Evolutionary conservation across 1,139 yeast species (phyloP).

Genomic region (Candida labiduridarum): DNA sequence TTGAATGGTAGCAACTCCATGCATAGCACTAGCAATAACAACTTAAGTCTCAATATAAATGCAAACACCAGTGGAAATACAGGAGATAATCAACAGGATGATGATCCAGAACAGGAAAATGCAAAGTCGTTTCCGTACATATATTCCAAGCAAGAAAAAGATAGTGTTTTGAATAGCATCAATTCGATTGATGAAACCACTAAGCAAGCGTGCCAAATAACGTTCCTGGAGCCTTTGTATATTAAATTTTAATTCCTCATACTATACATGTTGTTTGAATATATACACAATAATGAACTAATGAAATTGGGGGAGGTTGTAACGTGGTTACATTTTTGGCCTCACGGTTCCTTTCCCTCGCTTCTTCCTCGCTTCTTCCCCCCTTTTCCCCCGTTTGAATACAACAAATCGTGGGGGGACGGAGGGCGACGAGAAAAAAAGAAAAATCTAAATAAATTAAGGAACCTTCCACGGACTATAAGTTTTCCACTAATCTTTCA

Average conservation of each 20-base stretch:
- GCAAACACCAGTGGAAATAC: constrained; percentile 6
- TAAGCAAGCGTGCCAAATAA: constrained; percentile 26
- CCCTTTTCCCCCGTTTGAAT: too few species aligned
- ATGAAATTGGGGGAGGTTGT: too few species aligned
- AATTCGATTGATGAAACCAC: constrained; percentile 22
- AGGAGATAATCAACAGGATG: background rate
- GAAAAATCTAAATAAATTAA: background rate
- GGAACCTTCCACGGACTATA: background rate
- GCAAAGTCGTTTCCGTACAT: constrained; percentile 20
- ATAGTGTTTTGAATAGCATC: constrained; percentile 22
- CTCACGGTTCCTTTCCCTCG: background rate
- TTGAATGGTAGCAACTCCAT: constrained; percentile 20
- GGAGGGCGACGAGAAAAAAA: background rate
- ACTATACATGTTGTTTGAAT: background rate
- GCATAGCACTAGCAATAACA: constrained; percentile 15
- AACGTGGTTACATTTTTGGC: background rate
- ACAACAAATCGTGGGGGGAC: background rate
- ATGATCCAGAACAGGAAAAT: background rate
- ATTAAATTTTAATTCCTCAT: constrained; percentile 24
- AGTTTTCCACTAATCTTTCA: background rate
- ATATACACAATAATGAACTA: background rate
- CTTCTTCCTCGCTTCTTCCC: background rate
- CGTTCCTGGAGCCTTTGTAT: constrained; percentile 29
- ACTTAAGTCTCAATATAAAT: constrained; percentile 11
- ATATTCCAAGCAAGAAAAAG: constrained; percentile 23